These are phyloP conservation scores for Chlorella sp. DNA, from an alignment of 139 green algal genomes.

Conservation along the genomic window DNA sequence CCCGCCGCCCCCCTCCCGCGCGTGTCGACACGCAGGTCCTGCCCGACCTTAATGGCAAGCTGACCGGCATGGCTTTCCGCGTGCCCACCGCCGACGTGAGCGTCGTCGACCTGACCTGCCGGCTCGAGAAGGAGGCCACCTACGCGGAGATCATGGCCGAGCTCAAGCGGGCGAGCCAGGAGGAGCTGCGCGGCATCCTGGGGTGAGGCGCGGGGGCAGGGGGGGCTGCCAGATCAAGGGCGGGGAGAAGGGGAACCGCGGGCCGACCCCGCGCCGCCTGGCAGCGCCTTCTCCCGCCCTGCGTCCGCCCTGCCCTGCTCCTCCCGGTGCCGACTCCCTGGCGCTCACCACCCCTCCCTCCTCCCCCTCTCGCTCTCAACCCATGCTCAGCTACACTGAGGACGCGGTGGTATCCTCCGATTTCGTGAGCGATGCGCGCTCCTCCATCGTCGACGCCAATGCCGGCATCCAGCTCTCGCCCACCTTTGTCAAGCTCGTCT, in stretches of 20 bases:
- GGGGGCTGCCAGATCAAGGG: no score
- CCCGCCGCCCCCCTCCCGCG: not conserved
- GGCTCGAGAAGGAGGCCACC: conserved; percentile 78
- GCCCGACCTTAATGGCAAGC: conserved; percentile 94
- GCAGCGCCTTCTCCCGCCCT: no score
- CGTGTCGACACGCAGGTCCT: conserved; percentile 69
- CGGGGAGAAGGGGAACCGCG: no score
- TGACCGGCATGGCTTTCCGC: conserved; percentile 98
- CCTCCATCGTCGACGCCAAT: conserved; percentile 84
- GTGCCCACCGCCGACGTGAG: conserved; percentile 93
- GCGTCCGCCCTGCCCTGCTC: no score
- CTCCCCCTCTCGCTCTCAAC: not conserved
- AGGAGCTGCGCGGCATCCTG: conserved; percentile 85
- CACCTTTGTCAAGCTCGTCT: conserved; percentile 93
- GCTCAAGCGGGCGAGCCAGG: conserved; percentile 78
- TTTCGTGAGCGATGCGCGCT: conserved; percentile 84
- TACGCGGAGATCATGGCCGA: conserved; percentile 94
- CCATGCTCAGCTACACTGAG: conserved; percentile 36
- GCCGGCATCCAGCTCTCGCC: conserved; percentile 86
- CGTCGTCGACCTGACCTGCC: conserved; percentile 94
- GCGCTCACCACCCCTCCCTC: no score
- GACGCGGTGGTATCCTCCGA: conserved; percentile 60
- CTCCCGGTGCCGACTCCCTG: no score
- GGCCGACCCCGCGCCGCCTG: no score
- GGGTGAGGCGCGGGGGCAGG: conserved; percentile 27